Evolutionary conservation across 352 stramenopile genomes (phyloP), one percentile per base, ranked within the genome.

Genomic region (Phytophthora citricola): DNA sequence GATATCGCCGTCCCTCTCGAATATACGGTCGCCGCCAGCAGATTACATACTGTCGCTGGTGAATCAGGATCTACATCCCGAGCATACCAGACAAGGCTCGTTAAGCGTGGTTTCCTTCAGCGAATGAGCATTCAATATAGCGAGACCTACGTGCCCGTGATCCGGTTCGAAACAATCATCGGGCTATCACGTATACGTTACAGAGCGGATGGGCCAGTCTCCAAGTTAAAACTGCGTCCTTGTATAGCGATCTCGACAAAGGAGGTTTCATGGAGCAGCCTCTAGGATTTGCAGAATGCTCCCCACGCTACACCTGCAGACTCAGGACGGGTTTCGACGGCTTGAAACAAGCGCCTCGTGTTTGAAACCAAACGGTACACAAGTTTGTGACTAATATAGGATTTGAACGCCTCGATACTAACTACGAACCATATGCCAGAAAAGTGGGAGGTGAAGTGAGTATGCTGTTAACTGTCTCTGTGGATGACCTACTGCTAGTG

Each of bases 81-180:
- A n/a, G n/a, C n/a, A n/a, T n/a, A n/a, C n/a, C n/a, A n/a, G n/a
- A n/a, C 58, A n/a, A 31, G 65, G 0, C 52, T 74, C 5, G 54
- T 69, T 0, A 47, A 59, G 26, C 59, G 43, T 39, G 8, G 32
- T 2, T 39, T 39, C 12, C 32, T 39, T 2, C 32, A 39, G 32
- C 12, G 5, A 9, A 12, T 50, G 59, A 15, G 39, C 1, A 29
- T 60, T 14, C 39, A 69, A 20, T 74, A 69, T 52, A 38, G 2
- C 0, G 58, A 69, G 2, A 74, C 53, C 0, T 74, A 49, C 22
- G 47, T 58, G 7, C 66, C 59, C 0, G 51, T 74, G 4, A 52
- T 67, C 1, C 39, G 54, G 0, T 71, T 71, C 17, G 54, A 65
- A 15, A 71, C 48, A n/a, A n/a, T n/a, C 0, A 65, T 65, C 1